A percentile compares a stretch with the other conserved stretches of the same genome.
phyloP scores from a whole-genome alignment of 441 rosid genomes.

The Melastoma candidum region DNA sequence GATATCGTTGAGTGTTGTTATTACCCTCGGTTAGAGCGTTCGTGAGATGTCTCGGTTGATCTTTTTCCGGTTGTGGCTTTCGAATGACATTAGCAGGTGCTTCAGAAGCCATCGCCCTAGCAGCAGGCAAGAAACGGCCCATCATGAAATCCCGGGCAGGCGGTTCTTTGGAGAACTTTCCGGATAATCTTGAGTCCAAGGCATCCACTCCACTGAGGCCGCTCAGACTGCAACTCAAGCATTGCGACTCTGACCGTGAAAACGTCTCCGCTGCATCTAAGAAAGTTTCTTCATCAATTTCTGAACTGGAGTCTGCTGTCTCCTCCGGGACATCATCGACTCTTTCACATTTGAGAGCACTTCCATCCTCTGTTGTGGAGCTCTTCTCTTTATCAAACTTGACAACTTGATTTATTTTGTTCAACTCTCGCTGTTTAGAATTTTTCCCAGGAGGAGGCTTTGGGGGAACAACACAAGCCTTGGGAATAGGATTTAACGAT shows the following conservation, averaged over 20 bases:
- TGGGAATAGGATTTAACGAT: conserved; percentile 12
- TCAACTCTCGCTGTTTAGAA: conserved; percentile 20
- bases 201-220: conserved; percentile 58
- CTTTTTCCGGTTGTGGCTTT: conserved; percentile 34
- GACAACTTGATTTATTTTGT: conserved; percentile 8
- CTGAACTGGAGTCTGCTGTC: conserved; percentile 23
- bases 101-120: conserved; percentile 82
- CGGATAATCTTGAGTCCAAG: conserved; percentile 33
- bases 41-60: conserved; percentile 20
- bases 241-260: conserved; percentile 60
- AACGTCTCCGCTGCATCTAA: conserved; percentile 58
- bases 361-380: conserved; percentile 10
- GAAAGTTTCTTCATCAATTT: conserved; percentile 33
- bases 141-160: conserved; percentile 75
- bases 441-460: conserved; percentile 86
- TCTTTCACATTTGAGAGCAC: conserved; percentile 17
- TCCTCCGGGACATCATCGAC: conserved; percentile 21
- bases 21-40: conserved; percentile 20
- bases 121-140: conserved; percentile 89
- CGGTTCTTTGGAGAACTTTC: conserved; percentile 33
- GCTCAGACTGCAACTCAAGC: conserved; percentile 65
- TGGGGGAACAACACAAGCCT: conserved; percentile 36
- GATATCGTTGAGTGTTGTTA: conserved; percentile 16
- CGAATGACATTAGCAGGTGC: conserved; percentile 33
- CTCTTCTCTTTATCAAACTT: conserved; percentile 3